A percentile compares a stretch with the other conserved stretches of the same genome.
phyloP scores from a whole-genome alignment of 1,139 yeast species.

The Debaryomycetaceae sp. region DNA sequence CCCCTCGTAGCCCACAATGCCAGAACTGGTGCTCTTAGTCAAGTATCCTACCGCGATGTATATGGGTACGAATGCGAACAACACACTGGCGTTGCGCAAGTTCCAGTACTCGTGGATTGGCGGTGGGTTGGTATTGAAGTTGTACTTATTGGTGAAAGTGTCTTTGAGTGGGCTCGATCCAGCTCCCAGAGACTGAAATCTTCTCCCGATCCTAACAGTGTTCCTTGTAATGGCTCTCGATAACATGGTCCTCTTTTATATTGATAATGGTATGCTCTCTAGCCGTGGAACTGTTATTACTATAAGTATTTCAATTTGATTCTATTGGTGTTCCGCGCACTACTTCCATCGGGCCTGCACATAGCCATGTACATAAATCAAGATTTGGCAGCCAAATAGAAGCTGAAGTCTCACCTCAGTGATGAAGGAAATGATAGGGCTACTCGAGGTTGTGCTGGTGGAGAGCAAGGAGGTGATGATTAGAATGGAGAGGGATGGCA shows the following conservation, averaged over 20 bases:
- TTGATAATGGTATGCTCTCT: too few relatives aligned
- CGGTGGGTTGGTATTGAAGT: slow-evolving; percentile 45
- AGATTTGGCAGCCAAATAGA: slow-evolving; percentile 6
- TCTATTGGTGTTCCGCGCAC: slow-evolving; percentile 4
- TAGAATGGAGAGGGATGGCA: neutral
- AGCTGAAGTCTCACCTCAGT: neutral
- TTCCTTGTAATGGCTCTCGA: slow-evolving; percentile 22
- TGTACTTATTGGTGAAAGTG: slow-evolving; percentile 40
- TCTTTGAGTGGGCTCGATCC: slow-evolving; percentile 18
- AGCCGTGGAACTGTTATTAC: neutral
- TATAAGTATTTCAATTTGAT: neutral
- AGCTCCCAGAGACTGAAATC: slow-evolving; percentile 33
- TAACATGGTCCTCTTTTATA: slow-evolving; percentile 17
- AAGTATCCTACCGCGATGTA: slow-evolving; percentile 34
- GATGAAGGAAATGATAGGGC: slow-evolving; percentile 1
- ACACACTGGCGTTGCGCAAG: slow-evolving; percentile 33
- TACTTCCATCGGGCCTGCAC: slow-evolving; percentile 1
- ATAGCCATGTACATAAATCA: neutral
- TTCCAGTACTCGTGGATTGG: slow-evolving; percentile 50
- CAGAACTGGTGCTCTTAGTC: slow-evolving; percentile 29
- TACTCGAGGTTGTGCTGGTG: slow-evolving; percentile 1
- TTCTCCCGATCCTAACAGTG: slow-evolving; percentile 11
- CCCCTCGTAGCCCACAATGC: slow-evolving; percentile 30
- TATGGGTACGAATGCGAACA: slow-evolving; percentile 38
- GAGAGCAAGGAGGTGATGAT: neutral